These are phyloP conservation scores for Carpinus fangiana DNA, from an alignment of 306 rosid species.

Conservation along the genomic window DNA sequence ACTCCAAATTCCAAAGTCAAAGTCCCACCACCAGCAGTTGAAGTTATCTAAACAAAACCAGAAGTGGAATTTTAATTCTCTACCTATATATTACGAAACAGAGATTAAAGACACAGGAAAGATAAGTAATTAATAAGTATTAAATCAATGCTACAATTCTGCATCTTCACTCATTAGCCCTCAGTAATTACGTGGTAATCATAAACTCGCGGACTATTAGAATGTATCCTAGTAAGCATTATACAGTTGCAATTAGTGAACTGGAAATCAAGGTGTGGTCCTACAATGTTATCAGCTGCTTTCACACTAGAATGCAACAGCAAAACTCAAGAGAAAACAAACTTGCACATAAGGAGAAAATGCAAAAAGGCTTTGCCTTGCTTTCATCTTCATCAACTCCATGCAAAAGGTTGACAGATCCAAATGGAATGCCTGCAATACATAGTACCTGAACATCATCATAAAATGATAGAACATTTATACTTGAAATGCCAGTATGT, in stretches of 20 bases:
- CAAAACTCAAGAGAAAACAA: slow-evolving; percentile 24
- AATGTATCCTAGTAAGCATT: neutral
- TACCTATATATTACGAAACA: slow-evolving; percentile 17
- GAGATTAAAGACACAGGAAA: slow-evolving; percentile 12
- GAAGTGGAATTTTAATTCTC: slow-evolving; percentile 15
- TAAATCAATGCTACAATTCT: neutral
- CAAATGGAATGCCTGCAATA: slow-evolving; percentile 92
- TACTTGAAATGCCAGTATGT: neutral
- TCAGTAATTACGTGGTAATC: neutral
- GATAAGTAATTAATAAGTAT: neutral
- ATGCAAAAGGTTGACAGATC: slow-evolving; percentile 89
- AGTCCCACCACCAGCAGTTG: slow-evolving; percentile 99
- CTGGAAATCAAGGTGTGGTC: neutral
- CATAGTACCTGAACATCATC: slow-evolving; percentile 18
- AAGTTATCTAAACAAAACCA: slow-evolving; percentile 68
- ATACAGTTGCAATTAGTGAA: neutral
- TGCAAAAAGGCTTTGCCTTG: slow-evolving; percentile 62
- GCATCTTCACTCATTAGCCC: neutral
- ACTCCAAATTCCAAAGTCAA: slow-evolving; percentile 96
- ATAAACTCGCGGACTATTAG: neutral
- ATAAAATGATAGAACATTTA: slow-evolving; percentile 22
- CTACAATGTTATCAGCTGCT: slow-evolving; percentile 19
- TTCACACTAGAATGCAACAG: slow-evolving; percentile 5
- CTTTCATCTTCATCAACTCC: slow-evolving; percentile 98
- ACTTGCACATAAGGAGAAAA: slow-evolving; percentile 36